Evolutionary conservation across 345 rosid species (phyloP), one percentile per base, ranked within the genome.

Genomic region (Anacardium occidentale): DNA sequence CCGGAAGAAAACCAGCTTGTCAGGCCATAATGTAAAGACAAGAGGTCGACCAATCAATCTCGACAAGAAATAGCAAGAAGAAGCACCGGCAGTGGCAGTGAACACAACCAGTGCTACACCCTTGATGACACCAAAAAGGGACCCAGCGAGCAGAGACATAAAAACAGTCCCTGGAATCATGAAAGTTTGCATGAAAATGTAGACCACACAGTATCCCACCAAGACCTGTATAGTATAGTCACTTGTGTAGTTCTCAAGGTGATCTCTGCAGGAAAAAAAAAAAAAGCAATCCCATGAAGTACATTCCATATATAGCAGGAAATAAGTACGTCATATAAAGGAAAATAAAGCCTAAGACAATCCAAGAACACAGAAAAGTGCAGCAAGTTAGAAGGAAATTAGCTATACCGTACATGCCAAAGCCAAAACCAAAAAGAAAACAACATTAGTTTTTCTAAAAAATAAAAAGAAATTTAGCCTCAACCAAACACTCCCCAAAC

Each of bases 161-260:
- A 94, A 94, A 75, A 92, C 87, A 18, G 95, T 92, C 76, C 97
- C 95, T 0, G 95, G 98, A 64, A 94, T 90, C 97, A 94, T 90
- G 78, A 92, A 94, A 24, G 98, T 94, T 75, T 94, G 97, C 97
- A 94, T 92, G 81, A 88, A 92, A 25, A 94, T 87, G 65, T 90
- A 92, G 42, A 94, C 91, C 42, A 84, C 52, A 70, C 89, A 87
- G 82, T 94, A 94, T 10, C 97, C 97, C 25, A 90, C 85, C 77
- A 91, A 80, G 47, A 92, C 97, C 77, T 92, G 97, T 48, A 85
- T 45, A 0, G 97, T 90, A 74, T 94, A 92, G 83, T 92, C 97
- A 77, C 89, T 90, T 62, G 97, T 88, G 85, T 94, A 94, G 40
- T 69, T 80, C 83, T 92, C 98, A 26, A 94, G 92, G 77, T 90